Base-by-base conservation (phyloP, 306 rosid genomes). In the Inga laurina region DNA sequence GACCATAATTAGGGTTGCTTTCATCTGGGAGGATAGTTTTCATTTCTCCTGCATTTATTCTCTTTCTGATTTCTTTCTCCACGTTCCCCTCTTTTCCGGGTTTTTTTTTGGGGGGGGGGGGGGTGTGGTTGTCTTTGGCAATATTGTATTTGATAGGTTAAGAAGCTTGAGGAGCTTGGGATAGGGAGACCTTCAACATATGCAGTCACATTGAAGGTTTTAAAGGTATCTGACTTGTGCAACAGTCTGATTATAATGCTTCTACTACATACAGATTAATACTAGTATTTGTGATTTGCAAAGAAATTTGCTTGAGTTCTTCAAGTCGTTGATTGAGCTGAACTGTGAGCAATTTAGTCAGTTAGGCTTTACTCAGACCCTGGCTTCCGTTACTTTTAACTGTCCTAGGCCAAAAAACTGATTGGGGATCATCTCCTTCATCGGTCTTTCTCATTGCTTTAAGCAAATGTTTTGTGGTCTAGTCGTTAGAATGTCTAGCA, bases 141-240 rank as follows among this genome's bases (percentile, higher is more conserved):
- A 66, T 84, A 72, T 84, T 85, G 69, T 77, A 70, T 76, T 46
- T 71, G 67, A 78, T 85, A 96, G 99, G 94, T 96, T 83, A 92
- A 94, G 94, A 96, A 87, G 89, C 87, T 96, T 76, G 99, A 96
- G 92, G 99, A 96, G 91, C 97, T 96, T 81, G 99, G 99, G 61
- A 96, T 96, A 81, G 98, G 99, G 83, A 94, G 99, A 86, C 99
- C 99, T 71, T 96, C 99, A 7, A 96, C 99, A 44, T 96, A 96
- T 90, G 98, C 97, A 51, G 65, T 86, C 82, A 96, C 95, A 49
- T 45, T 97, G 81, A 97, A 88, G 88, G 99, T 97, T 76, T 89
- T 97, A 83, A 87, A 90, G 98, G 99, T 91, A 88, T 30, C 27
- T 84, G 78, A 78, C 68, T 18, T 69, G 64, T 76, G 56, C 80